Evolutionary conservation across 2,329 filamentous ascomycete species (phyloP).

Genomic region (Fusarium sp.): DNA sequence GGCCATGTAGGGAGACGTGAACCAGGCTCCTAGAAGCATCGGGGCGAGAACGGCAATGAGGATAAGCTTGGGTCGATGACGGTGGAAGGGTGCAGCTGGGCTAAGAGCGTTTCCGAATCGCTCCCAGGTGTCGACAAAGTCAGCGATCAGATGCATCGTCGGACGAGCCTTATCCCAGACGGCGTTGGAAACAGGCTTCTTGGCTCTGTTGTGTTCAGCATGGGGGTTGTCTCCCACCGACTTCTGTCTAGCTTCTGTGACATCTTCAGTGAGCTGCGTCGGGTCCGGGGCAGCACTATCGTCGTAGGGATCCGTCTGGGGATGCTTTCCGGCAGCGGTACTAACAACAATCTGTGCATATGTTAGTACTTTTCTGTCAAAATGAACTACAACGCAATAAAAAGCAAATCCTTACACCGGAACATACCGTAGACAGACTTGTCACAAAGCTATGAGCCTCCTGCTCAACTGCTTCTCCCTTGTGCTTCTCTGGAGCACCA

Average conservation of each 20-base stretch:
- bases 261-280: constrained; percentile 55
- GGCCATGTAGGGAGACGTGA: constrained; percentile 71
- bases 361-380: constrained; percentile 1
- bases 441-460: constrained; percentile 87
- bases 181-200: constrained; percentile 80
- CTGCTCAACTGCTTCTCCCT: constrained; percentile 86
- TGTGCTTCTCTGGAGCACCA: constrained; percentile 85
- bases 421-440: constrained; percentile 66
- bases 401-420: constrained; percentile 48
- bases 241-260: constrained; percentile 59
- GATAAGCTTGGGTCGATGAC: constrained; percentile 65
- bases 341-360: constrained; percentile 73
- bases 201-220: constrained; percentile 76
- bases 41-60: constrained; percentile 69
- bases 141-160: constrained; percentile 72
- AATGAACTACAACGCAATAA: background rate
- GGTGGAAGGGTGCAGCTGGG: constrained; percentile 74
- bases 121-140: constrained; percentile 66
- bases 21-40: constrained; percentile 65
- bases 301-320: constrained; percentile 71
- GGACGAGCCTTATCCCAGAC: constrained; percentile 85
- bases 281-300: constrained; percentile 70
- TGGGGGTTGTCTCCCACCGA: constrained; percentile 63
- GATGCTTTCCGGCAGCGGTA: constrained; percentile 83
- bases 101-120: constrained; percentile 70